Percentiles rank a stretch among this genome's conserved stretches.
These are phyloP conservation scores for Silene uniflora DNA, from an alignment of 148 eudicot genomes.

Conservation along the genomic window DNA sequence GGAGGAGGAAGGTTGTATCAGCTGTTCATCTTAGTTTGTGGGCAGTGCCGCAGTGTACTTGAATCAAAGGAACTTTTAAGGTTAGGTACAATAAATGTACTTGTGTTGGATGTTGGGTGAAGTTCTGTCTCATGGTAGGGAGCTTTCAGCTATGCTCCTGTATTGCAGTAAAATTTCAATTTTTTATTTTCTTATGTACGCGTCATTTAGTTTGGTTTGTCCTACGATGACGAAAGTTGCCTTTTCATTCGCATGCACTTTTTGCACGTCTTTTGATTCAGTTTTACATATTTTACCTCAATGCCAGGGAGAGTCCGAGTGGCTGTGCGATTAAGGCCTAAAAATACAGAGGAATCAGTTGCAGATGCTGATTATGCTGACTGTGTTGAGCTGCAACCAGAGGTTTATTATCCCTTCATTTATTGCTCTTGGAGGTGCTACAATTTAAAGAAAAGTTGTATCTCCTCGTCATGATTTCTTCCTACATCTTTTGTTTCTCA, in stretches of 20 bases:
- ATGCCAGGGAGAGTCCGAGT: conserved; percentile 90
- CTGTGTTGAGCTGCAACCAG: conserved; percentile 89
- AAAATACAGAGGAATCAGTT: conserved; percentile 79
- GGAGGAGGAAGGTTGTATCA: not conserved
- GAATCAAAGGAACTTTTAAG: not conserved
- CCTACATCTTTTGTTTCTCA: not conserved
- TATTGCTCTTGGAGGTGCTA: not conserved
- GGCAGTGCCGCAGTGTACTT: not conserved
- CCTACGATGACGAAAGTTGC: not conserved
- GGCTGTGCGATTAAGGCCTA: conserved; percentile 92
- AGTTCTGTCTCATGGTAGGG: conserved; percentile 3
- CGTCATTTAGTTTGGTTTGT: not conserved
- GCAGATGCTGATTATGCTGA: conserved; percentile 99
- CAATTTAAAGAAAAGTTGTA: not conserved
- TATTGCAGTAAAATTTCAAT: not conserved
- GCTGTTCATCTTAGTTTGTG: not conserved
- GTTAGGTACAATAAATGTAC: not conserved
- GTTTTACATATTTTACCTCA: conserved; percentile 6
- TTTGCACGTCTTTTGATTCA: not conserved
- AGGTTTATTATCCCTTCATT: conserved; percentile 39
- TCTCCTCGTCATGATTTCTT: not conserved
- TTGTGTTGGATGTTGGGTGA: conserved; percentile 3
- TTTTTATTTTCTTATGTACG: not conserved
- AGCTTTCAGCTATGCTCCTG: not conserved
- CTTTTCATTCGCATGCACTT: conserved; percentile 3